These are phyloP conservation scores for Podaxis carcinomalis DNA, from an alignment of 768 basidiomycete species.

Conservation along the genomic window DNA sequence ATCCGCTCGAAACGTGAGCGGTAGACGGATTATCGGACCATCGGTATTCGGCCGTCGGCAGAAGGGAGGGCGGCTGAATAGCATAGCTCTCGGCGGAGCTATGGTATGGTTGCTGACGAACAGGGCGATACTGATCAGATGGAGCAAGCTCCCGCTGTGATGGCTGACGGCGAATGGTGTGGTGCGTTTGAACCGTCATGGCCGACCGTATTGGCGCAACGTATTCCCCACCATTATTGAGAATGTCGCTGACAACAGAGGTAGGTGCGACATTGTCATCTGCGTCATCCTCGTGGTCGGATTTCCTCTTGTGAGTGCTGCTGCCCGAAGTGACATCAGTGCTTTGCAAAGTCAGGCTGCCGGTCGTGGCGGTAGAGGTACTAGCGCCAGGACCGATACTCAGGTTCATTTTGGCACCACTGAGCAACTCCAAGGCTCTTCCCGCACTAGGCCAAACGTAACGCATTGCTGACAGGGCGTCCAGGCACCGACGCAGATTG, in stretches of 20 bases:
- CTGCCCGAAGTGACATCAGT: conserved; percentile 12
- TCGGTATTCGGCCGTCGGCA: conserved; percentile 14
- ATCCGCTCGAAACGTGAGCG: neutral
- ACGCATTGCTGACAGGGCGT: conserved; percentile 60
- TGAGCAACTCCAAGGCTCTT: conserved; percentile 68
- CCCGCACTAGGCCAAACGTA: conserved; percentile 74
- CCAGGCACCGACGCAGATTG: conserved; percentile 65
- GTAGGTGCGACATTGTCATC: neutral
- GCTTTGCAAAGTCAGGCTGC: neutral
- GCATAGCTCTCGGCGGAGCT: neutral
- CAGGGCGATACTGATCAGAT: neutral
- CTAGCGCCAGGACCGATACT: conserved; percentile 17
- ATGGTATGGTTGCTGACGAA: neutral
- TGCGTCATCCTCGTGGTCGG: conserved; percentile 26
- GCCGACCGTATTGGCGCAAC: conserved; percentile 5
- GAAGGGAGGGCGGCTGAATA: conserved; percentile 13
- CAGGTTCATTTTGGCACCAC: conserved; percentile 50
- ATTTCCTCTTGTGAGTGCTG: conserved; percentile 55
- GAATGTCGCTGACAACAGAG: conserved; percentile 4
- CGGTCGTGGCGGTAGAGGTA: conserved; percentile 12
- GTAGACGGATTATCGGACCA: conserved; percentile 10
- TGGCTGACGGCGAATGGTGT: neutral
- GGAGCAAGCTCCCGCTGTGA: neutral
- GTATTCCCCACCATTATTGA: conserved; percentile 5
- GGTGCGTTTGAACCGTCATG: neutral